A percentile compares a stretch with the other conserved stretches of the same genome.
These are phyloP conservation scores for Cicer arietinum DNA, from an alignment of 306 rosid genomes.

Conservation along the genomic window DNA sequence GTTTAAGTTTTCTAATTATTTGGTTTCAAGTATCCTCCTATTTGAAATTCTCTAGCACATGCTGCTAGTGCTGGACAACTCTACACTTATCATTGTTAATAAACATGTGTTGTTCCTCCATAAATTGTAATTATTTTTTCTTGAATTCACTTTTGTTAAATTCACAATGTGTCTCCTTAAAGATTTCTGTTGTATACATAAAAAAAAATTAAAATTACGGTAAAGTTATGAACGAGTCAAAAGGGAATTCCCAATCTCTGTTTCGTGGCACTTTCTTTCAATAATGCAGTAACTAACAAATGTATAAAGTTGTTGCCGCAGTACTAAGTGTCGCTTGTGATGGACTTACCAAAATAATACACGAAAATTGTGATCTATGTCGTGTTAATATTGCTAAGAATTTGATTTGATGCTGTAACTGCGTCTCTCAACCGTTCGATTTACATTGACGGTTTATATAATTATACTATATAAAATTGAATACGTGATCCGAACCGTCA, in stretches of 20 bases:
- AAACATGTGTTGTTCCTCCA: conserved; percentile 1
- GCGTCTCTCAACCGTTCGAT: too few species aligned
- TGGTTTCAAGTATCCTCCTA: conserved; percentile 23
- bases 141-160: not conserved
- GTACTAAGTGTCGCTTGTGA: not conserved
- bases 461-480: too few species aligned
- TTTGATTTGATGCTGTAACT: too few species aligned
- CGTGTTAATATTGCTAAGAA: not conserved
- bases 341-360: not conserved
- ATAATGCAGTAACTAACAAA: conserved; percentile 35
- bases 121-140: not conserved
- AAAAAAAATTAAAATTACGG: not conserved
- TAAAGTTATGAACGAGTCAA: conserved; percentile 43
- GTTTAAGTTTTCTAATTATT: not conserved
- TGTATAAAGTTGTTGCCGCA: conserved; percentile 17
- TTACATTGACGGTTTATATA: too few species aligned
- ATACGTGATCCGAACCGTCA: too few species aligned
- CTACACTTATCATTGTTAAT: conserved; percentile 3
- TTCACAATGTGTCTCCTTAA: not conserved
- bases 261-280: conserved; percentile 43
- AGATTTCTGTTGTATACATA: too few species aligned
- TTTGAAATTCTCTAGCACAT: conserved; percentile 35
- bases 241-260: conserved; percentile 30
- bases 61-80: not conserved
- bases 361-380: conserved; percentile 17